Percentiles rank a stretch among this genome's conserved stretches.
Evolutionary conservation across 1,284 basidiomycete species (phyloP).

Genomic region (Schizopora paradoxa): DNA sequence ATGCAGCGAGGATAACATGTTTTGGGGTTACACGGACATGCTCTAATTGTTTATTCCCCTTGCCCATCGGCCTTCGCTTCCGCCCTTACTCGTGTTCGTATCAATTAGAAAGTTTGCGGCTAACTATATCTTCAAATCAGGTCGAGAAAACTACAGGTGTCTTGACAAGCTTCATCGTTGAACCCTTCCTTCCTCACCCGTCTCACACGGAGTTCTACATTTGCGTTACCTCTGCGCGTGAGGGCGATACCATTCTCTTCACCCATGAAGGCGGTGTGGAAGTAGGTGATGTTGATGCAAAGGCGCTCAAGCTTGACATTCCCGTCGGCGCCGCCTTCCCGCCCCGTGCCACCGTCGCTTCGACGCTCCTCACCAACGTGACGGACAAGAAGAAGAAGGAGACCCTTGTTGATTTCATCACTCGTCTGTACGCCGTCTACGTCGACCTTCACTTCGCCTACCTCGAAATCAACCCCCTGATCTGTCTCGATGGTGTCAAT

Average conservation of each 20-base stretch:
- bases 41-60: no score
- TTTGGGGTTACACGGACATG: conserved; percentile 9
- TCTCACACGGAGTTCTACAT: conserved; percentile 96
- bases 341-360: conserved; percentile 68
- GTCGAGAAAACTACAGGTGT: conserved; percentile 94
- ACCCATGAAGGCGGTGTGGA: conserved; percentile 99
- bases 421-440: conserved; percentile 95
- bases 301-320: conserved; percentile 88
- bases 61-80: no score
- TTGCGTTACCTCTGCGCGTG: conserved; percentile 94
- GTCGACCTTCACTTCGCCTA: conserved; percentile 98
- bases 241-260: conserved; percentile 96
- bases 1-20: no score
- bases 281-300: conserved; percentile 97
- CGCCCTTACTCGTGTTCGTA: not conserved
- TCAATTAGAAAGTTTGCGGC: not conserved
- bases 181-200: conserved; percentile 96
- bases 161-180: conserved; percentile 96
- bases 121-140: conserved; percentile 33
- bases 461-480: conserved; percentile 98
- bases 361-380: conserved; percentile 75
- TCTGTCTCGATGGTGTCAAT: conserved; percentile 83
- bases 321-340: conserved; percentile 80
- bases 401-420: conserved; percentile 88
- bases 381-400: conserved; percentile 75